These are phyloP conservation scores for Microdochium bolleyi DNA, from an alignment of 2,329 filamentous ascomycete species.

Conservation along the genomic window DNA sequence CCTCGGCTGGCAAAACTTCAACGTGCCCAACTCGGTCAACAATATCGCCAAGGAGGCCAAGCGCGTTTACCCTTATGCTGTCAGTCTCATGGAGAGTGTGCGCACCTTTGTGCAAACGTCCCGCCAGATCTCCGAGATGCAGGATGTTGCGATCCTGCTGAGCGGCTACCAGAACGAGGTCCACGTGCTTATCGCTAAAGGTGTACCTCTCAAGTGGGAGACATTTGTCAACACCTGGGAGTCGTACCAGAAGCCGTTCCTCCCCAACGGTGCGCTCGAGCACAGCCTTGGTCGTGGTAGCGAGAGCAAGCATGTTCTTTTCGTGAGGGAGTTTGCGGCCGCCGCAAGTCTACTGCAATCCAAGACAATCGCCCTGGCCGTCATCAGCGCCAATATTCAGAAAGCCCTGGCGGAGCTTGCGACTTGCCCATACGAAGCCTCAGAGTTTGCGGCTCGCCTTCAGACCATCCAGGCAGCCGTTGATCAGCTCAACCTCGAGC, in stretches of 20 bases:
- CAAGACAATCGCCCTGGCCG: constrained; percentile 72
- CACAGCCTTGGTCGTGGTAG: constrained; percentile 42
- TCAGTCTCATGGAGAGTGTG: constrained; percentile 98
- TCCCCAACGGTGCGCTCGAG: constrained; percentile 53
- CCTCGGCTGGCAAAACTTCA: constrained; percentile 87
- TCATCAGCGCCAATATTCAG: constrained; percentile 73
- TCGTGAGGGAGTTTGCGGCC: constrained; percentile 86
- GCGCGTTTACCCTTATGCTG: constrained; percentile 93
- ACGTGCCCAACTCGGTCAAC: constrained; percentile 87
- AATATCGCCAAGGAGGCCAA: constrained; percentile 99
- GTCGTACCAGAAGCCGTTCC: constrained; percentile 61
- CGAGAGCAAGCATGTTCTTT: constrained; percentile 93
- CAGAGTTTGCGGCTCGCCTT: constrained; percentile 72
- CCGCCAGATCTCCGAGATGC: constrained; percentile 76
- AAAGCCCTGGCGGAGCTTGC: constrained; percentile 77
- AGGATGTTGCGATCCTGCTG: constrained; percentile 77
- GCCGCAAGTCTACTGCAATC: constrained; percentile 81
- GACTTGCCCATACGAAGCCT: constrained; percentile 72
- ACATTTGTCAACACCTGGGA: constrained; percentile 97
- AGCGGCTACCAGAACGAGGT: constrained; percentile 90
- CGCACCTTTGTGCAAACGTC: constrained; percentile 84
- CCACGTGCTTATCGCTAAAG: constrained; percentile 74
- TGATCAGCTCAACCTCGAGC: constrained; percentile 92
- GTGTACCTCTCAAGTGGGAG: constrained; percentile 89
- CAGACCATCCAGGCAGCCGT: constrained; percentile 86